These are phyloP conservation scores for Colletotrichum acutatum DNA, from an alignment of 2,329 filamentous ascomycete genomes.

Conservation along the genomic window DNA sequence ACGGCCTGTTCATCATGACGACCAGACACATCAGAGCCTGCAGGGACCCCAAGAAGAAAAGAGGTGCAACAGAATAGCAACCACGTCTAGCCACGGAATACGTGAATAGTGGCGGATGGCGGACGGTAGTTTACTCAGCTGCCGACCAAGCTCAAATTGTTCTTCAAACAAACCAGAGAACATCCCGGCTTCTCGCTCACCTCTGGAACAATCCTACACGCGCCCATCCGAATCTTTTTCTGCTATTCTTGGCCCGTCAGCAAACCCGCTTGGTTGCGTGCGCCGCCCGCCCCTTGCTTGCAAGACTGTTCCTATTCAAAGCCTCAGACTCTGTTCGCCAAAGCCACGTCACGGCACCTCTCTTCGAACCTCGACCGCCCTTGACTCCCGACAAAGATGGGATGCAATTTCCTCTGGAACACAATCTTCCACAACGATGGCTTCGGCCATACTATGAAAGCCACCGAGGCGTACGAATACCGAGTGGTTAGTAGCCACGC, in stretches of 20 bases:
- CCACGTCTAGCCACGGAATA: neutral
- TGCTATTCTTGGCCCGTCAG: slow-evolving; percentile 16
- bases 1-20: neutral
- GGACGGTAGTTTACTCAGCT: neutral
- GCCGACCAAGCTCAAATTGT: neutral
- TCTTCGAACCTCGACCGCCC: slow-evolving; percentile 14
- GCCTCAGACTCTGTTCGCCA: neutral
- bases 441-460: slow-evolving; percentile 23
- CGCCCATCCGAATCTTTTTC: neutral
- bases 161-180: neutral
- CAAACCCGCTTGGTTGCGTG: neutral
- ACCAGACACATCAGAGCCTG: neutral
- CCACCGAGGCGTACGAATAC: neutral
- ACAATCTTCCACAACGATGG: slow-evolving; percentile 8
- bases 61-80: neutral
- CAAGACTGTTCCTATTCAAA: slow-evolving; percentile 5
- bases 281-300: slow-evolving; percentile 2
- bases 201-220: neutral
- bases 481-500: neutral
- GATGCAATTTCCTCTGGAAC: neutral
- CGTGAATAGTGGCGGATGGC: neutral
- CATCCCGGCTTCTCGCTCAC: neutral
- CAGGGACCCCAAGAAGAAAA: neutral
- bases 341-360: slow-evolving; percentile 14
- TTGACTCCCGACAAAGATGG: slow-evolving; percentile 15